Evolutionary conservation across 2,329 filamentous ascomycete genomes (phyloP).

Genomic region (Orbilia oligospora): DNA sequence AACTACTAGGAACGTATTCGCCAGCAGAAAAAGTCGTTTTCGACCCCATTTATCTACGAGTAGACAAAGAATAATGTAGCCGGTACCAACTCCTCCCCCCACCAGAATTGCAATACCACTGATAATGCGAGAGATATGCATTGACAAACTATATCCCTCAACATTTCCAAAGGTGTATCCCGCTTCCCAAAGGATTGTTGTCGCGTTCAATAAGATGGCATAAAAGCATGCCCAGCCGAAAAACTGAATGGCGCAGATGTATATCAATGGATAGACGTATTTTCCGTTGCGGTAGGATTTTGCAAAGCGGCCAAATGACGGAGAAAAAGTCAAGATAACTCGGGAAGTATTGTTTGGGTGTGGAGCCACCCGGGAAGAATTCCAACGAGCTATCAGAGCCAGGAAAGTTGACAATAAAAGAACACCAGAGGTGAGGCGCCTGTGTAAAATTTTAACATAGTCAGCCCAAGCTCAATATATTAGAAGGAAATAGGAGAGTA

Average conservation of each 20-base stretch:
- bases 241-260: constrained; percentile 21
- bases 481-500: no score
- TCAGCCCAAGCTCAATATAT: no score
- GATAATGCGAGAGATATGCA: not conserved
- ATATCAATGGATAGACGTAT: constrained; percentile 37
- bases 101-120: constrained; percentile 15
- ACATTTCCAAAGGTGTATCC: not conserved
- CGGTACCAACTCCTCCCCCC: constrained; percentile 1
- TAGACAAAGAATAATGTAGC: constrained; percentile 22
- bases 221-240: constrained; percentile 33
- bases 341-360: constrained; percentile 13
- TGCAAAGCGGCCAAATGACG: constrained; percentile 27
- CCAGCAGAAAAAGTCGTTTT: constrained; percentile 19
- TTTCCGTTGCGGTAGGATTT: constrained; percentile 4
- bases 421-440: constrained; percentile 30
- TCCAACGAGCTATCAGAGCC: constrained; percentile 12
- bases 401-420: not conserved
- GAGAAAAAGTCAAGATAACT: constrained; percentile 14
- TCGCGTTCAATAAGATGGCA: constrained; percentile 27
- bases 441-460: not conserved
- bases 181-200: constrained; percentile 7
- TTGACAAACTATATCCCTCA: not conserved
- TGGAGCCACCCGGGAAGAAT: not conserved
- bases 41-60: constrained; percentile 43
- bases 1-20: constrained; percentile 11